These are phyloP conservation scores for Cyclanthera cordifolia DNA, from an alignment of 306 rosid genomes.

Conservation along the genomic window DNA sequence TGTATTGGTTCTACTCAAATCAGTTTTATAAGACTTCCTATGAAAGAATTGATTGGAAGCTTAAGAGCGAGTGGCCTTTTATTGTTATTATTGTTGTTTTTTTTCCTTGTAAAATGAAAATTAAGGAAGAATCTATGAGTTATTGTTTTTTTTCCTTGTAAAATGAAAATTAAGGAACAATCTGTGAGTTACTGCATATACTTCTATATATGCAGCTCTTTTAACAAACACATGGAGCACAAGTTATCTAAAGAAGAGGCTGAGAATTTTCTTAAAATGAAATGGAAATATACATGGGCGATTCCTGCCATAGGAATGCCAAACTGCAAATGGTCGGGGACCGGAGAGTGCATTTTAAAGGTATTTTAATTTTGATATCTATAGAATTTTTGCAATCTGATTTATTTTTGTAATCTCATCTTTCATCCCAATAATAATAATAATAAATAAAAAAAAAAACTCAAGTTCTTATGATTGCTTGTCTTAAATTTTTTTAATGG, in stretches of 20 bases:
- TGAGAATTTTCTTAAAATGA: constrained; percentile 30
- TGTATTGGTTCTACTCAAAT: background rate
- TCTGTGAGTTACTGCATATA: background rate
- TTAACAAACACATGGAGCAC: constrained; percentile 50
- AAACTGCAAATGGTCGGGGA: constrained; percentile 77
- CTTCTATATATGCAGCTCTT: constrained; percentile 35
- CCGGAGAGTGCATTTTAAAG: constrained; percentile 56
- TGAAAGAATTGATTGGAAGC: background rate
- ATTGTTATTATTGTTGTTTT: background rate
- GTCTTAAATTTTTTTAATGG: background rate
- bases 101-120: background rate
- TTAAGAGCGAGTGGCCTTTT: background rate
- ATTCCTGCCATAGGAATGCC: constrained; percentile 59
- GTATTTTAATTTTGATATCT: constrained; percentile 28
- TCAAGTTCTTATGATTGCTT: background rate
- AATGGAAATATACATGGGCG: constrained; percentile 56
- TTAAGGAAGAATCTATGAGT: too few relatives aligned
- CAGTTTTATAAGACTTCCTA: background rate
- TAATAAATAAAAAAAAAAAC: too few relatives aligned
- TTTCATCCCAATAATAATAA: background rate
- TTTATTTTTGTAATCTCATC: background rate
- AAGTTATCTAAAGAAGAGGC: constrained; percentile 54
- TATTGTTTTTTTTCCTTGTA: too few relatives aligned
- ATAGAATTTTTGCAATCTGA: background rate
- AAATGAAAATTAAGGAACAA: too few relatives aligned